Evolutionary conservation across 1,284 basidiomycete genomes (phyloP).

Genomic region (Cutaneotrichosporon spelunceum): DNA sequence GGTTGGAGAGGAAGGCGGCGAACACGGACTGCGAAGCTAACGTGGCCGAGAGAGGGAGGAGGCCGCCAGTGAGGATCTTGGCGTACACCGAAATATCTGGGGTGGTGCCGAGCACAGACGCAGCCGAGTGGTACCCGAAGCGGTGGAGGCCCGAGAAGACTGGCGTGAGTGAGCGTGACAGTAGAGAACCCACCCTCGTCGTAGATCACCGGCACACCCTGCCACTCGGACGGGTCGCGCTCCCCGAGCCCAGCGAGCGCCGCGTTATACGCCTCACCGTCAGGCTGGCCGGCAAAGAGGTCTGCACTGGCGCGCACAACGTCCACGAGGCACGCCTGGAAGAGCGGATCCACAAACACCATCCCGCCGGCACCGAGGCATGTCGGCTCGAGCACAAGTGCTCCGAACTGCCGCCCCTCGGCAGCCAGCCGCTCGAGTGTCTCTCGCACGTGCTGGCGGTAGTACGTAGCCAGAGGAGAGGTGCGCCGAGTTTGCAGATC

Average conservation of each 20-base stretch:
- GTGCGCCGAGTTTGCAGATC: constrained; percentile 64
- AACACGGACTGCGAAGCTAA: constrained; percentile 78
- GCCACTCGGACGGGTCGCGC: constrained; percentile 49
- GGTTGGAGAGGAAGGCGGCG: constrained; percentile 67
- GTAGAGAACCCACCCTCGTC: constrained; percentile 62
- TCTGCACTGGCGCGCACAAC: constrained; percentile 61
- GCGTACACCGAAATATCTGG: constrained; percentile 91
- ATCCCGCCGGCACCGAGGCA: constrained; percentile 96
- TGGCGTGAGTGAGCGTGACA: constrained; percentile 13
- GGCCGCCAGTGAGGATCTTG: constrained; percentile 90
- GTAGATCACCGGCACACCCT: constrained; percentile 83
- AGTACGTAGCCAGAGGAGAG: constrained; percentile 63
- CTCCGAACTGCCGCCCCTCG: constrained; percentile 56
- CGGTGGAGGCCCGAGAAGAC: constrained; percentile 91
- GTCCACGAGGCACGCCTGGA: constrained; percentile 84
- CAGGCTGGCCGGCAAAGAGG: constrained; percentile 48
- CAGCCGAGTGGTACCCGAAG: constrained; percentile 68
- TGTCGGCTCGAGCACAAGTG: constrained; percentile 85
- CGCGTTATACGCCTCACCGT: neutral
- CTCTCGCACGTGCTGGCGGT: constrained; percentile 61
- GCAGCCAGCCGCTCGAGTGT: constrained; percentile 58
- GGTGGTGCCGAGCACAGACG: constrained; percentile 63
- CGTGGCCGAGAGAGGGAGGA: constrained; percentile 81
- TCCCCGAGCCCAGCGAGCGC: neutral
- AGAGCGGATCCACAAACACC: constrained; percentile 96